Conservation (phyloP, 768 basidiomycete genomes). For the Asterophora lycoperdoides region DNA sequence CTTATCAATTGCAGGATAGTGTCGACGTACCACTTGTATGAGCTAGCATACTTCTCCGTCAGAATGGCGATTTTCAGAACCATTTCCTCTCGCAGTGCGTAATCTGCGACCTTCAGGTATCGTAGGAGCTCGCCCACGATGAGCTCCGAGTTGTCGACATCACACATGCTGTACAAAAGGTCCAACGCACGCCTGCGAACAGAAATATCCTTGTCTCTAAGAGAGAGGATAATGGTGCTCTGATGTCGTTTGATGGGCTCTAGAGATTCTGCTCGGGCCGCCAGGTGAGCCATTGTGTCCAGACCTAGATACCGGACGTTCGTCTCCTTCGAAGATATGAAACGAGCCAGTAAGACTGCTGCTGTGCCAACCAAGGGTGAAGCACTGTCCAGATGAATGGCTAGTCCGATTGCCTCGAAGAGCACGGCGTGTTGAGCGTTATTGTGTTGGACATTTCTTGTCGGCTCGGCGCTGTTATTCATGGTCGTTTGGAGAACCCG, state of each 20-base stretch:
- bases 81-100: constrained; percentile 96
- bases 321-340: constrained; percentile 97
- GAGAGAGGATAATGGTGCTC: constrained; percentile 87
- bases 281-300: constrained; percentile 98
- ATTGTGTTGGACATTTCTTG: constrained; percentile 95
- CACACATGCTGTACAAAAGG: constrained; percentile 98
- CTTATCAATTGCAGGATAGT: constrained; percentile 95
- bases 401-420: constrained; percentile 95
- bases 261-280: constrained; percentile 87
- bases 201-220: constrained; percentile 96
- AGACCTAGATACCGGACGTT: constrained; percentile 97
- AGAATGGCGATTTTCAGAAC: constrained; percentile 97
- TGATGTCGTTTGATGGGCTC: constrained; percentile 94
- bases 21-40: constrained; percentile 99
- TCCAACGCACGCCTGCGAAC: constrained; percentile 93
- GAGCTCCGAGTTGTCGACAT: constrained; percentile 91
- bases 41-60: constrained; percentile 97
- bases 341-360: constrained; percentile 86
- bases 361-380: constrained; percentile 86
- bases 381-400: constrained; percentile 91
- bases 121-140: constrained; percentile 94
- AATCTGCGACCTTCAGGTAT: constrained; percentile 95
- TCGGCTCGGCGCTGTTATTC: constrained; percentile 85
- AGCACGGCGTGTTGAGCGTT: constrained; percentile 98
- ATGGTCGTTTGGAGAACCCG: constrained; percentile 87